Base-by-base conservation (phyloP, 2,329 filamentous ascomycete genomes). In the Ramularia endophylla region DNA sequence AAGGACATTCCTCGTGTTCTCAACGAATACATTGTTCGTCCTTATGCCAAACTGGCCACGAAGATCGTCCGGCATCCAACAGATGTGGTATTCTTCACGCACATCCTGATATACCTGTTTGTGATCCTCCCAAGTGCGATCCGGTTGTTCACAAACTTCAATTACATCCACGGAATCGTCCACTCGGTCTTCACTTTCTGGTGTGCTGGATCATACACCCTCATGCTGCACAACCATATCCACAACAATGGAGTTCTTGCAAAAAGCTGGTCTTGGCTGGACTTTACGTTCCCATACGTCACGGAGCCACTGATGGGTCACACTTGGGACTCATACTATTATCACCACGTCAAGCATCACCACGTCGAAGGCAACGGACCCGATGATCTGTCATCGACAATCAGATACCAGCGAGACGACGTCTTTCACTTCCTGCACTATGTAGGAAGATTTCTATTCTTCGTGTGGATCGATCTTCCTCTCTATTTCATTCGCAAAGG, bases 141-240 rank as follows among this genome's bases (percentile, higher is more conserved):
- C 7, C 71, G 73, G 40, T 70, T 90, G 9, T 85, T 78, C 62
- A 69, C 73, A 52, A 67, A 72, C 55, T 89, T 89, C 64, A 74
- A 72, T 8, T 86, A 77, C 65, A 51, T 75, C 27, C 85, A 88
- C 61, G 85, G 74, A 8, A 52, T 85, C 12, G 51, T 80, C 19
- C 85, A 90, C 57, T 69, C 73, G 39, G 55, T 75, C 8, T 79
- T 87, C 70, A 78, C 84, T 54, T 65, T 75, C 25, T 84, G 73
- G 59, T 88, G 81, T 56, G 76, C 80, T 38, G 85, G 85, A 6
- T 71, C 80, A 2, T 90, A 87, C 65, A 90, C 85, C 0, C 70
- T 90, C 27, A 79, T 90, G 76, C 85, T 85, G 74, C 85, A 90
- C 56, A 85, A 90, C 57, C 85, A 90, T 60, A 89, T 90, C 53